A percentile compares a stretch with the other conserved stretches of the same genome.
phyloP scores from a whole-genome alignment of 805 yeast species.

The Pichia paraexigua region DNA sequence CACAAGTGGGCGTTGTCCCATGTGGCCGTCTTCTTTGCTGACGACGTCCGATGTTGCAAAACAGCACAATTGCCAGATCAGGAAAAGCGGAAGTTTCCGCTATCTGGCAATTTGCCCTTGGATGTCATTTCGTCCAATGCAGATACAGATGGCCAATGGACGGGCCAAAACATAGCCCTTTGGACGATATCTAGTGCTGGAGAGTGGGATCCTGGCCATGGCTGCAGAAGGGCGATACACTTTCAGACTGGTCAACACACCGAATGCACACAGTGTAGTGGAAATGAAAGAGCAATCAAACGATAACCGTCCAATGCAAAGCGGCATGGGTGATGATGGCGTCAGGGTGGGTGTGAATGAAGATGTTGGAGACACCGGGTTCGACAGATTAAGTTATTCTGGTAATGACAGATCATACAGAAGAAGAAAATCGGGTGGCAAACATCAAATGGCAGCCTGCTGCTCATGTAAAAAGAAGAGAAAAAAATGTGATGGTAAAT shows the following conservation, averaged over 20 bases:
- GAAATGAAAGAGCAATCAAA: not conserved
- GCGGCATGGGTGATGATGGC: not conserved
- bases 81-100: not conserved
- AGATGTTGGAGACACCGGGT: not conserved
- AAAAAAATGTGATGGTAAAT: constrained; percentile 43
- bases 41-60: no score
- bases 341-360: not conserved
- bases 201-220: not conserved
- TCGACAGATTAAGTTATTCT: not conserved
- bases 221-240: not conserved
- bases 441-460: constrained; percentile 40
- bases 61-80: not conserved
- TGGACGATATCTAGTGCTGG: no score
- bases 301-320: not conserved
- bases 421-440: constrained; percentile 9
- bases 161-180: no score
- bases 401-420: not conserved
- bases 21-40: no score
- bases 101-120: not conserved
- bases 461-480: constrained; percentile 41
- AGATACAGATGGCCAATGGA: no score
- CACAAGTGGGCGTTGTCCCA: no score
- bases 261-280: not conserved
- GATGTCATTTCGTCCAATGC: no score
- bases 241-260: not conserved